phyloP scores from a whole-genome alignment of 768 basidiomycete species.

The Multifurca ochricompacta region DNA sequence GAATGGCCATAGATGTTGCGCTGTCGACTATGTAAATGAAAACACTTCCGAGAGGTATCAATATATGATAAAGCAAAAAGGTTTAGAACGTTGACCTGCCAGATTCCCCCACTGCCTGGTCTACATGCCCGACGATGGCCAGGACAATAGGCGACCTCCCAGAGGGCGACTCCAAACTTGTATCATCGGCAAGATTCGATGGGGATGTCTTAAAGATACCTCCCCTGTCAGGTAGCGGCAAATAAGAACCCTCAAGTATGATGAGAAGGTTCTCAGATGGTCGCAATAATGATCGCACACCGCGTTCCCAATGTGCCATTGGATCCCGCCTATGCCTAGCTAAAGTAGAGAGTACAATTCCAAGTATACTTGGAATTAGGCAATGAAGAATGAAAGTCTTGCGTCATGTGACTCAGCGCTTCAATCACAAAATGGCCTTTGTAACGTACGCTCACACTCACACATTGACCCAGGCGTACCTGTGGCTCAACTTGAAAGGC shows the following conservation, averaged over 20 bases:
- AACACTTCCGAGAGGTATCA: neutral
- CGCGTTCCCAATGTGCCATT: constrained; percentile 12
- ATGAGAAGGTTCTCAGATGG: constrained; percentile 6
- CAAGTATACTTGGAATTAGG: too few species aligned
- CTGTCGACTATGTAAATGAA: constrained; percentile 8
- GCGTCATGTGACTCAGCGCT: too few species aligned
- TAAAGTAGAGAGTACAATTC: too few species aligned
- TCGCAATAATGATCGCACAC: constrained; percentile 7
- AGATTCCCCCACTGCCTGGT: neutral
- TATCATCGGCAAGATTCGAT: neutral
- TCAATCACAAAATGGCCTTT: too few species aligned
- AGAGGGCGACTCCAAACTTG: neutral
- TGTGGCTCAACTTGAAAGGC: constrained; percentile 55
- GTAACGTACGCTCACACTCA: constrained; percentile 38
- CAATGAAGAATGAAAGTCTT: too few species aligned
- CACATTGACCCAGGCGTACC: constrained; percentile 42
- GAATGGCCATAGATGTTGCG: neutral
- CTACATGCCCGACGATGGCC: constrained; percentile 1
- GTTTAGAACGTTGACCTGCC: constrained; percentile 8
- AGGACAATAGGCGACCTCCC: neutral
- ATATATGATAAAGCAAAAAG: neutral
- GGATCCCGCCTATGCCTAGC: too few species aligned
- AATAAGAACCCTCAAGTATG: constrained; percentile 1
- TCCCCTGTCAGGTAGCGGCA: neutral
- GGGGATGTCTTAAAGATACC: neutral